A percentile compares a stretch with the other conserved stretches of the same genome.
phyloP scores from a whole-genome alignment of 768 basidiomycete species.

The Amanita pseudoporphyria region DNA sequence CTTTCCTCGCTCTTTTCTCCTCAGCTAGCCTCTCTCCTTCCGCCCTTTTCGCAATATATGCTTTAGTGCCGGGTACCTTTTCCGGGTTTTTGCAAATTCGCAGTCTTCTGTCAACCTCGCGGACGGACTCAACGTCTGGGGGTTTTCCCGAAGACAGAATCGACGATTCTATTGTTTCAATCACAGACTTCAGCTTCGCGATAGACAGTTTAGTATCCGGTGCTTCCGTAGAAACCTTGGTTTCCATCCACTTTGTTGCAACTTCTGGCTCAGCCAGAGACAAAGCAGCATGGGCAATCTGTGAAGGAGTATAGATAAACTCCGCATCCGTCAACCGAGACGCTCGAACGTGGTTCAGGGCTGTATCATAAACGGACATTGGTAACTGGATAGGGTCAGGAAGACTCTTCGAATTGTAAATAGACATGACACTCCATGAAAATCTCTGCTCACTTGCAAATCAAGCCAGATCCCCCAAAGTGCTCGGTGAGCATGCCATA shows the following conservation, averaged over 20 bases:
- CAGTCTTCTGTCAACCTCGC: conserved; percentile 81
- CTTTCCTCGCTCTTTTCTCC: conserved; percentile 60
- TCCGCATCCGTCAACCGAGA: conserved; percentile 89
- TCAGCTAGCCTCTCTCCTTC: conserved; percentile 63
- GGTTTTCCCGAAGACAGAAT: conserved; percentile 46
- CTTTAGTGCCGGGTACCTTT: conserved; percentile 84
- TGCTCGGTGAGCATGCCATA: conserved; percentile 86
- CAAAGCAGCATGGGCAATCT: conserved; percentile 81
- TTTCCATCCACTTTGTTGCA: conserved; percentile 48
- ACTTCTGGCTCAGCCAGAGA: conserved; percentile 54
- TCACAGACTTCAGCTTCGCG: conserved; percentile 25
- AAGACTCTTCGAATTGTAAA: not conserved
- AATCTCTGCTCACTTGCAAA: conserved; percentile 50
- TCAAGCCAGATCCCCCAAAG: conserved; percentile 87
- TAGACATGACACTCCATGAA: not conserved
- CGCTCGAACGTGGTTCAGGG: conserved; percentile 57
- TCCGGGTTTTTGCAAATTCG: conserved; percentile 92
- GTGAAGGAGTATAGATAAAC: conserved; percentile 85
- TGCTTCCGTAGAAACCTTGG: conserved; percentile 21
- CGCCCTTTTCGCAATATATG: conserved; percentile 63
- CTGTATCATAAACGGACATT: conserved; percentile 46
- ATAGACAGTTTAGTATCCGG: conserved; percentile 14
- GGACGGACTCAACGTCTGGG: conserved; percentile 76
- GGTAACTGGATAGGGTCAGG: not conserved
- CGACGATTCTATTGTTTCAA: conserved; percentile 45